These are phyloP conservation scores for Pleomassaria siparia DNA, from an alignment of 2,329 filamentous ascomycete genomes.

Conservation along the genomic window DNA sequence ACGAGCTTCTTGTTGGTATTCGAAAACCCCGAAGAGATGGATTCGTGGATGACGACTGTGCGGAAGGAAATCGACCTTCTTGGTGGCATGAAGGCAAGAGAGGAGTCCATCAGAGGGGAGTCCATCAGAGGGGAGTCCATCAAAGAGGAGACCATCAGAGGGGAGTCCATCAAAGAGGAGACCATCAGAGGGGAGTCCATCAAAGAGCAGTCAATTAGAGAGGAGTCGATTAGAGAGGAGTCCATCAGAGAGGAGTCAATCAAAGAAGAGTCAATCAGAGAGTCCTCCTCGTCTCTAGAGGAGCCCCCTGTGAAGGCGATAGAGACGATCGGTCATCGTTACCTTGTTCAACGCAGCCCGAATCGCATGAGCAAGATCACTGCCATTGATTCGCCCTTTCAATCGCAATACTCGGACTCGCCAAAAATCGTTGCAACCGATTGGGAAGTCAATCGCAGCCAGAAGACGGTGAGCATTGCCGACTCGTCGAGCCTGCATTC, in stretches of 20 bases:
- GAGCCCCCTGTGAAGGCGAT: constrained; percentile 25
- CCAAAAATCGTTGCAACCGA: constrained; percentile 34
- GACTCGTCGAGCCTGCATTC: constrained; percentile 36
- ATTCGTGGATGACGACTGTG: constrained; percentile 70
- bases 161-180: too few species aligned
- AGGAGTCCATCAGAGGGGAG: too few species aligned
- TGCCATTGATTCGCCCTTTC: constrained; percentile 40
- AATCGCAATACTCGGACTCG: constrained; percentile 32
- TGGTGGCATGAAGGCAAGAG: constrained; percentile 61
- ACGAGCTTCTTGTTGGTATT: constrained; percentile 72
- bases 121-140: too few species aligned
- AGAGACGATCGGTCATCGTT: constrained; percentile 39
- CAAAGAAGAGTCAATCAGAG: constrained; percentile 29
- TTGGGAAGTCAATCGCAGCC: constrained; percentile 31
- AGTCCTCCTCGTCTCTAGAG: constrained; percentile 34
- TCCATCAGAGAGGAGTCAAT: too few species aligned
- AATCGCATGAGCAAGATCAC: constrained; percentile 30
- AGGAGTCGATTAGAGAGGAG: too few species aligned
- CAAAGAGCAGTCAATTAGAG: too few species aligned
- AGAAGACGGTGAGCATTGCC: constrained; percentile 29
- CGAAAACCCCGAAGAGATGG: constrained; percentile 72
- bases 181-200: too few species aligned
- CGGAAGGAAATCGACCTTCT: constrained; percentile 70
- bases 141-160: too few species aligned
- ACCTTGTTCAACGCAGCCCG: constrained; percentile 39